Conservation (phyloP, 2,329 filamentous ascomycete species). For the Pseudogymnoascus sp. region DNA sequence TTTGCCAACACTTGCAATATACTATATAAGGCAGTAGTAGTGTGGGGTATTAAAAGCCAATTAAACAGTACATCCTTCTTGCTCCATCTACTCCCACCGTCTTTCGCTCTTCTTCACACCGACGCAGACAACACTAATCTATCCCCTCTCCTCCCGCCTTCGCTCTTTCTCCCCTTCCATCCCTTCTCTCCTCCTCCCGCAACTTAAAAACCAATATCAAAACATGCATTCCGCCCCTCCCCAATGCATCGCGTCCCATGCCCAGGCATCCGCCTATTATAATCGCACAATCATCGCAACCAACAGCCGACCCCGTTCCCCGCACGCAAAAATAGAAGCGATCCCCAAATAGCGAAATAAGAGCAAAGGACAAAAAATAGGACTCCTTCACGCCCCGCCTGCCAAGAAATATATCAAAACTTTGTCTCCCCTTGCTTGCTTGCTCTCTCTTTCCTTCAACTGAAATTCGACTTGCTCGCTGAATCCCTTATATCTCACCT, state of each 20-base stretch:
- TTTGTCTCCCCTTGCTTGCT: slow-evolving; percentile 1
- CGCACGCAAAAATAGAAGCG: neutral
- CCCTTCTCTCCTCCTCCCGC: neutral
- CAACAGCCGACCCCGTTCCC: neutral
- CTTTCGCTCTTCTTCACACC: neutral
- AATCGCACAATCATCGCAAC: slow-evolving; percentile 2
- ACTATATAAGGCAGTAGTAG: slow-evolving; percentile 7
- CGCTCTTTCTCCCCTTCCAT: neutral
- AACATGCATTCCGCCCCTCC: slow-evolving; percentile 4
- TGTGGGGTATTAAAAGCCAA: slow-evolving; percentile 7
- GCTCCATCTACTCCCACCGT: neutral
- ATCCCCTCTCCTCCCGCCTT: neutral
- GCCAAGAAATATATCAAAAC: slow-evolving; percentile 8
- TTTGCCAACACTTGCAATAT: slow-evolving; percentile 3
- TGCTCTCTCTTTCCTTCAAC: neutral
- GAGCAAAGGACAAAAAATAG: slow-evolving; percentile 2
- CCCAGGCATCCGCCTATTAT: slow-evolving; percentile 3
- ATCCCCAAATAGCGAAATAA: slow-evolving; percentile 1
- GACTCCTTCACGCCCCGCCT: slow-evolving; percentile 7
- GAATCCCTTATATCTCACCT: slow-evolving; percentile 35
- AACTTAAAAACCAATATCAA: neutral
- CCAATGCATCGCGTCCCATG: slow-evolving; percentile 7
- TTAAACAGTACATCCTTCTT: slow-evolving; percentile 6
- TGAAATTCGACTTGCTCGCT: neutral
- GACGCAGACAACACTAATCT: neutral